Evolutionary conservation across 768 basidiomycete species (phyloP), one percentile per base, ranked within the genome.

Genomic region (Russula lepida): DNA sequence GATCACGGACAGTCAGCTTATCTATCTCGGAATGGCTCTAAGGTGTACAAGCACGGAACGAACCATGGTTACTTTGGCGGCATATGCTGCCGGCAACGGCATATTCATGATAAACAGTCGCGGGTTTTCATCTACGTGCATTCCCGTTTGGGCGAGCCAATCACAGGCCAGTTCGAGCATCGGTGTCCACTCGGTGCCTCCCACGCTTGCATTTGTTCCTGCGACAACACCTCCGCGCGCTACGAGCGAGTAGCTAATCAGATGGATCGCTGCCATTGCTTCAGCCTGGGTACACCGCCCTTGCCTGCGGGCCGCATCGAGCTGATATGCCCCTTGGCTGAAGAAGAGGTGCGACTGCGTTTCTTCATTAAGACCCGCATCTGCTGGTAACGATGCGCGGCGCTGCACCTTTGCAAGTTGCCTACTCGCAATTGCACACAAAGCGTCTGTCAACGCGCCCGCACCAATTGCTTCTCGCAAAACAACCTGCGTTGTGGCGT

Each of bases 261-360:
- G 80, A 71, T 89, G 88, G 46, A 90, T 69, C 5, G 91, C 88
- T 4, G 91, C 89, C 64, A 86, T 78, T 11, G 88, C 91, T 66
- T 92, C 88, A 51, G 77, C 77, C 60, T 88, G 88, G 44, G 75
- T 76, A 54, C 60, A 62, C 25, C 62, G 63, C 9, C 57, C 56
- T 21, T 65, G 64, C 23, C 66, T 54, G 17, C 60, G 64, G 37
- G 64, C 63, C 11, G 48, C 56, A 19, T 66, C 60, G n/a, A 66
- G 64, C 30, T 62, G 66, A 44, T 47, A 61, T 13, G 53, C 49
- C 11, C 64, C 66, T 47, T 66, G 56, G 46, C 62, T 60, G 46
- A 65, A 65, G 57, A 62, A 66, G 39, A 55, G 32, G 28, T 65
- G 64, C 48, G 64, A 54, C 35, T 62, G 54, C 28, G 63, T 50